phyloP scores from a whole-genome alignment of 371 early-diverging fungal genomes.

The Haplosporangium sp. region DNA sequence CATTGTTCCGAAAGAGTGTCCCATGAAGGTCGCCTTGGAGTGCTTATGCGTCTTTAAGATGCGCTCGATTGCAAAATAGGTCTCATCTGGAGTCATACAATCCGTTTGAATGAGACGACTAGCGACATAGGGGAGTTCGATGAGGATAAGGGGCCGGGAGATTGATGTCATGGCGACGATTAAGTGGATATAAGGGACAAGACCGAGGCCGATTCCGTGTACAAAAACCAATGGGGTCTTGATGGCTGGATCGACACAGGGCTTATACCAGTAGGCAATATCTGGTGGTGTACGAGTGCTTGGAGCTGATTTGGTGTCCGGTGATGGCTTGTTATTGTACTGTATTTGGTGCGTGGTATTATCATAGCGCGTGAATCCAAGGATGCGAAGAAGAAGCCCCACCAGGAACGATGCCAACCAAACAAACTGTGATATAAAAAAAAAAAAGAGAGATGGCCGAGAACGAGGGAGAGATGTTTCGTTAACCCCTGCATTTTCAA shows the following conservation, averaged over 20 bases:
- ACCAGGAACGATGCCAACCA: background rate
- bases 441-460: background rate
- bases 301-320: background rate
- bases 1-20: slow-evolving; percentile 78
- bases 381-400: no score
- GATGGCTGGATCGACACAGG: slow-evolving; percentile 50
- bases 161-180: slow-evolving; percentile 56
- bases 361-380: no score
- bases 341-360: no score
- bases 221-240: slow-evolving; percentile 75
- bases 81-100: slow-evolving; percentile 71
- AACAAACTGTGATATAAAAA: background rate
- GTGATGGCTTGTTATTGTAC: no score
- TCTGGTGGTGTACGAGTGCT: background rate
- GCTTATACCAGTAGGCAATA: slow-evolving; percentile 66
- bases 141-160: slow-evolving; percentile 70
- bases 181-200: slow-evolving; percentile 68
- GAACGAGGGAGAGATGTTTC: no score
- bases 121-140: slow-evolving; percentile 77
- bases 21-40: slow-evolving; percentile 71
- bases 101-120: slow-evolving; percentile 66
- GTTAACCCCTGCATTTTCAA: no score
- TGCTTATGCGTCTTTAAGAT: slow-evolving; percentile 69
- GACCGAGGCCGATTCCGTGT: slow-evolving; percentile 78
- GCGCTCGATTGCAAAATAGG: slow-evolving; percentile 66